Conservation (phyloP, 371 early-diverging fungal genomes). For the Syncephalastrum monosporum region DNA sequence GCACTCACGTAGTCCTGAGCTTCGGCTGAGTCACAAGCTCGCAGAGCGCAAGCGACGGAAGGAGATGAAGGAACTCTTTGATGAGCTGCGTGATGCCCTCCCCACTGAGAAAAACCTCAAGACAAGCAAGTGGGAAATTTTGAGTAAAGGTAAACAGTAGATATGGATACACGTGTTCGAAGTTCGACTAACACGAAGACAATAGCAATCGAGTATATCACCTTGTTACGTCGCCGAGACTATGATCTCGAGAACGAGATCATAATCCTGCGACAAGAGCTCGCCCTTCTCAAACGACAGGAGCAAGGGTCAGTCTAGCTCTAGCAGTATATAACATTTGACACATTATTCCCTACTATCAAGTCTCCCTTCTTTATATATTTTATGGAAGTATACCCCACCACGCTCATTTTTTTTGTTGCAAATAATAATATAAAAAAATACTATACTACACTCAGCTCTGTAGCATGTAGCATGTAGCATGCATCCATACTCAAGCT, state of each 20-base stretch:
- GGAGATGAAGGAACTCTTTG: slow-evolving; percentile 85
- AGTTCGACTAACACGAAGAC: not conserved
- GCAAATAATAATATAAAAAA: too few species aligned
- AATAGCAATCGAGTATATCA: slow-evolving; percentile 32
- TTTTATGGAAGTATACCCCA: too few species aligned
- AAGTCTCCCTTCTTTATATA: too few species aligned
- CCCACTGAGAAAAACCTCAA: slow-evolving; percentile 69
- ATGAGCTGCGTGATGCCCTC: slow-evolving; percentile 66
- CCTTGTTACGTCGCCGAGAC: slow-evolving; percentile 24
- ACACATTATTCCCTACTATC: too few species aligned
- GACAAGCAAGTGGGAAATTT: slow-evolving; percentile 79
- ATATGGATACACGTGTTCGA: not conserved
- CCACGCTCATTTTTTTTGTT: too few species aligned
- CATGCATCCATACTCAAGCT: too few species aligned
- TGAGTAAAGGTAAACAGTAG: slow-evolving; percentile 62
- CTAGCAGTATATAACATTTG: too few species aligned
- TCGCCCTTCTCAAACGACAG: slow-evolving; percentile 29
- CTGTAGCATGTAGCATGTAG: too few species aligned
- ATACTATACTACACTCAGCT: too few species aligned
- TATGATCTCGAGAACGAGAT: slow-evolving; percentile 51
- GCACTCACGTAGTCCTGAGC: slow-evolving; percentile 62
- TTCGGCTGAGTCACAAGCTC: slow-evolving; percentile 69
- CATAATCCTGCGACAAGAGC: slow-evolving; percentile 34
- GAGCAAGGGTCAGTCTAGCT: too few species aligned
- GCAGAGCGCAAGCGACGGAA: slow-evolving; percentile 78